Base-by-base conservation (phyloP, 805 yeast genomes). In the Yarrowia keelungensis region DNA sequence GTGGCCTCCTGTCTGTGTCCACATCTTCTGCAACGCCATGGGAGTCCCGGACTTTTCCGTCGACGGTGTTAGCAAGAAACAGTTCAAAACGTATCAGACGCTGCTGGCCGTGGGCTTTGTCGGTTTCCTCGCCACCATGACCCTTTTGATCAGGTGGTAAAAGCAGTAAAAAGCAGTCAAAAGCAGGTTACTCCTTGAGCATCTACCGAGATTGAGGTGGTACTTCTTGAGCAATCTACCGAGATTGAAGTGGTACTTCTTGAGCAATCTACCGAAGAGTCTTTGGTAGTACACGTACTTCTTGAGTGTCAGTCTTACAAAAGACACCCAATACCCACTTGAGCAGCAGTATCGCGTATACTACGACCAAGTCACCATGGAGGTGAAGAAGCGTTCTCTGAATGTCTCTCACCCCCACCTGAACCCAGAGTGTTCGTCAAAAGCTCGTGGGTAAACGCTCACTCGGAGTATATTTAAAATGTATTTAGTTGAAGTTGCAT, bases 1-100 rank as follows among this genome's bases (percentile, higher is more conserved):
- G 9, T 86, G 88, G 87, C 79, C 87, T 22, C 80, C 88, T 35
- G 76, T 87, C 10, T 76, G 82, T 0, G 86, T 85, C 5, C 97
- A 91, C 75, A 74, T 82, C 0, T 81, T 88, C 69, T 91, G 97
- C 76, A 91, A 91, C 75, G 77, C 82, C 67, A 80, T 88, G 78
- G 93, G 95, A 0, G 83, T 90, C 46, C 97, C 97, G 0, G 72
- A 71, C 15, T 36, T 76, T 5, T 68, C 58, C 7, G 69, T 68
- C 9, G 71, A 72, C 39, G 56, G 39, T 5, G 68, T 69, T 64
- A 69, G 67, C 59, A 47, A 41, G 80, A n/a, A 7, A 12, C 69
- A 69, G 54, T 71, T 70, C 15, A 32, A 35, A 39, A 56, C 70
- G 15, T 74, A 74, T 47, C 65, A 72, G 73, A 50, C 51, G 0